These are phyloP conservation scores for Brasilioporus rufonigricans DNA, from an alignment of 768 basidiomycete genomes.

Conservation along the genomic window DNA sequence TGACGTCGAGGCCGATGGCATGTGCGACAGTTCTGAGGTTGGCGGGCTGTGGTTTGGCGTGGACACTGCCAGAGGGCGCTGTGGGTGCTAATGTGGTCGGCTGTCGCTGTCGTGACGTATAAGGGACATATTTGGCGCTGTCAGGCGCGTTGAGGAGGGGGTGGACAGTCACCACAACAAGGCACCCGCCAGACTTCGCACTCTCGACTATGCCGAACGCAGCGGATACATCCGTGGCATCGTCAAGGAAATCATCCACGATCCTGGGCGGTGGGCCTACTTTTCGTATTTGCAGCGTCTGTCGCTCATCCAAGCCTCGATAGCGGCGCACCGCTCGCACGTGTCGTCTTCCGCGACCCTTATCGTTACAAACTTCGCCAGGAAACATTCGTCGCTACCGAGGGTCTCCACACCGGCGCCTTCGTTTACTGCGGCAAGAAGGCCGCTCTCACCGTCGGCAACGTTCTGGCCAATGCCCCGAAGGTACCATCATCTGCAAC, in stretches of 20 bases:
- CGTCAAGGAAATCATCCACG: conserved; percentile 99
- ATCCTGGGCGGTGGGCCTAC: conserved; percentile 88
- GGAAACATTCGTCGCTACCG: conserved; percentile 98
- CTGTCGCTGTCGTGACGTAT: no score
- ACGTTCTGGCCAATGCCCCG: conserved; percentile 93
- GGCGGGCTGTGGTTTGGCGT: no score
- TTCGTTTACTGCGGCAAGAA: conserved; percentile 99
- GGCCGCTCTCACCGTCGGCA: conserved; percentile 91
- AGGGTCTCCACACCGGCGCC: conserved; percentile 97
- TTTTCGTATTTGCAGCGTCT: not conserved
- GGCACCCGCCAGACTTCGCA: conserved; percentile 85
- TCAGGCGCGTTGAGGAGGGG: no score
- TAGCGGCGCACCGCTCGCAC: conserved; percentile 97
- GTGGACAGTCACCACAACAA: conserved; percentile 98
- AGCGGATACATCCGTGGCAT: conserved; percentile 98
- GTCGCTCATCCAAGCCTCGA: not conserved
- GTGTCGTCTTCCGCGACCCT: conserved; percentile 98
- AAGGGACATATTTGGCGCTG: no score
- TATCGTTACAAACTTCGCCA: conserved; percentile 99
- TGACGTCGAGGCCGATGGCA: no score
- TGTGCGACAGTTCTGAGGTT: no score
- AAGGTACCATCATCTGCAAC: conserved; percentile 99
- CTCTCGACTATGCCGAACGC: conserved; percentile 87
- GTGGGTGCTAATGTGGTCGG: no score
- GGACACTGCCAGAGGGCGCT: no score